Evolutionary conservation across 2,329 filamentous ascomycete genomes (phyloP).

Genomic region (Aspergillus hiratsukae): DNA sequence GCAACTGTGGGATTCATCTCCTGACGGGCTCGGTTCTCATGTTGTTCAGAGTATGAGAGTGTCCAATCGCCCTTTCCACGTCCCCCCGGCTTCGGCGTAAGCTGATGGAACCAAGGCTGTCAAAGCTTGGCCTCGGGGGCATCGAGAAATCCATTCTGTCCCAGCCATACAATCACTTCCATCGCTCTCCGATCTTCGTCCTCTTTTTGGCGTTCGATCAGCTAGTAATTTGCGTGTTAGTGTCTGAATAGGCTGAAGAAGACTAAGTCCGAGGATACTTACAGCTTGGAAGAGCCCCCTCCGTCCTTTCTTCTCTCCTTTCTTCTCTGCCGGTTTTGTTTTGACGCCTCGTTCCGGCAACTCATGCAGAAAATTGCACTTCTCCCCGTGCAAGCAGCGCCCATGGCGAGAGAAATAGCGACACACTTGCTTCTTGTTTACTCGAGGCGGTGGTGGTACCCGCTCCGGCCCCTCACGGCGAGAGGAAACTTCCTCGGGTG

Average conservation of each 20-base stretch:
- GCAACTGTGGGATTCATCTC: neutral
- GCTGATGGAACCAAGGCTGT: no score
- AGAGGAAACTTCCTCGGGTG: conserved; percentile 41
- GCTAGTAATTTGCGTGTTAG: conserved; percentile 18
- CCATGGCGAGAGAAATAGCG: conserved; percentile 39
- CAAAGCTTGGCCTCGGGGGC: conserved; percentile 7
- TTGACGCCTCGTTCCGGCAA: conserved; percentile 25
- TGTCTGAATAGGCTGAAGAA: neutral
- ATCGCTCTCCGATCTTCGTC: conserved; percentile 40
- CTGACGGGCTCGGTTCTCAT: neutral
- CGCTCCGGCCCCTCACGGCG: conserved; percentile 38
- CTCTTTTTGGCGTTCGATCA: conserved; percentile 40
- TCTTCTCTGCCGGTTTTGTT: conserved; percentile 23
- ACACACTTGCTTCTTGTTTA: conserved; percentile 32
- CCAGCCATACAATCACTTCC: conserved; percentile 40
- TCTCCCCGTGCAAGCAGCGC: conserved; percentile 38
- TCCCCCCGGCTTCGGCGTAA: no score
- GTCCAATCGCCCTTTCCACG: neutral
- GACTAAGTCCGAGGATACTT: conserved; percentile 13
- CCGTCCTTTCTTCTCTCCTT: conserved; percentile 28
- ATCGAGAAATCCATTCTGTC: conserved; percentile 38
- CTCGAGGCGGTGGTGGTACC: conserved; percentile 36
- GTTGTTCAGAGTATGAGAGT: neutral
- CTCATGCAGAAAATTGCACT: conserved; percentile 43
- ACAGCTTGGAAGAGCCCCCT: conserved; percentile 44